Conservation (phyloP, 805 yeast species). For the Debaryomyces castellii region DNA sequence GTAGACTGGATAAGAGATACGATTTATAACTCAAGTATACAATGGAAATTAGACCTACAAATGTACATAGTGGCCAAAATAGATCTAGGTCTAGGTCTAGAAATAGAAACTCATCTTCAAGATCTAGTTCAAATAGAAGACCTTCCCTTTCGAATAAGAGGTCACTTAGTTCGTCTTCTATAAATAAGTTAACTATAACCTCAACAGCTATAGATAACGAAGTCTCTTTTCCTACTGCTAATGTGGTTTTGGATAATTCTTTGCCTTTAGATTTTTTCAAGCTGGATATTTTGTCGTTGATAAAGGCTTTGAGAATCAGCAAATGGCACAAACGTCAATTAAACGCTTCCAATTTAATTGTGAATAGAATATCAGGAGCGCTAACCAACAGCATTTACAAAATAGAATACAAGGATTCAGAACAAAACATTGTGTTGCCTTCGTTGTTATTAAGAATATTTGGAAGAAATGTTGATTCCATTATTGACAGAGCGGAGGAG, state of each 20-base stretch:
- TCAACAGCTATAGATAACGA: conserved; percentile 29
- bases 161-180: conserved; percentile 35
- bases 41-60: conserved; percentile 14
- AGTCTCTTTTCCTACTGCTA: conserved; percentile 47
- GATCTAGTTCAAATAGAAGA: conserved; percentile 34
- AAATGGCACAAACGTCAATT: conserved; percentile 71
- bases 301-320: conserved; percentile 63
- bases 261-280: conserved; percentile 84
- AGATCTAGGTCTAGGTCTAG: conserved; percentile 40
- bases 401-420: conserved; percentile 53
- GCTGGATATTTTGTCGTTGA: conserved; percentile 68
- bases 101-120: conserved; percentile 30
- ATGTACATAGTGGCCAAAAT: conserved; percentile 11
- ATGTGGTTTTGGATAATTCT: conserved; percentile 66
- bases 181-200: conserved; percentile 25
- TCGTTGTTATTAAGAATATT: conserved; percentile 75
- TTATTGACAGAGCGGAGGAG: conserved; percentile 85
- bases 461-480: conserved; percentile 81
- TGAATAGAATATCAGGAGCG: conserved; percentile 84
- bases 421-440: conserved; percentile 44
- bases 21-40: not conserved
- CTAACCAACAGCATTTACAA: conserved; percentile 87
- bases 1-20: not conserved
- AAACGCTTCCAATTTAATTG: conserved; percentile 39
- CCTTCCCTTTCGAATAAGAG: conserved; percentile 33